Conservation (phyloP, 805 yeast genomes). For the Ogataea zsoltii region DNA sequence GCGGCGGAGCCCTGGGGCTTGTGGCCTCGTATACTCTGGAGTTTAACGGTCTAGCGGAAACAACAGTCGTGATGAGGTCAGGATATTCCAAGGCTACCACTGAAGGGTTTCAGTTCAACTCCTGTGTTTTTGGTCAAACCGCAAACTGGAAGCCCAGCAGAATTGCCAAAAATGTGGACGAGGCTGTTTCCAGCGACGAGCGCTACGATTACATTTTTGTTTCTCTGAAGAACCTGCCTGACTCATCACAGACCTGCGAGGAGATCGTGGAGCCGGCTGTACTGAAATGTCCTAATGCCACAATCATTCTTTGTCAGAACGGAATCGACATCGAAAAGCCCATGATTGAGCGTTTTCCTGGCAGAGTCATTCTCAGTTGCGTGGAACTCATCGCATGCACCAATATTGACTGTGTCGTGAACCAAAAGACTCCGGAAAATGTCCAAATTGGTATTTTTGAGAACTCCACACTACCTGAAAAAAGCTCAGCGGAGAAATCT, state of each 20-base stretch:
- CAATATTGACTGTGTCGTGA: conserved; percentile 27
- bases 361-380: conserved; percentile 36
- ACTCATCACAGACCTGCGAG: conserved; percentile 43
- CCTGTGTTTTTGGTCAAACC: conserved; percentile 59
- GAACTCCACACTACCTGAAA: conserved; percentile 27
- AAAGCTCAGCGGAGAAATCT: conserved; percentile 19
- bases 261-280: conserved; percentile 42
- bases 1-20: conserved; percentile 84
- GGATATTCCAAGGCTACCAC: conserved; percentile 53
- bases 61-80: conserved; percentile 62
- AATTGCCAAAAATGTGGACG: conserved; percentile 41
- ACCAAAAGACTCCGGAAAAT: conserved; percentile 35
- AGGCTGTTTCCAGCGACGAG: conserved; percentile 40
- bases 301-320: conserved; percentile 39
- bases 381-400: conserved; percentile 38
- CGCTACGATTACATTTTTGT: conserved; percentile 57
- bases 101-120: conserved; percentile 58
- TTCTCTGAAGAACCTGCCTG: conserved; percentile 64
- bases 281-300: conserved; percentile 24
- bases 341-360: conserved; percentile 34
- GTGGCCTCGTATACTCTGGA: conserved; percentile 68
- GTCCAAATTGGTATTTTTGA: conserved; percentile 36
- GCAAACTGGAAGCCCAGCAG: conserved; percentile 56
- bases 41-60: conserved; percentile 43
- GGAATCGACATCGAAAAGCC: conserved; percentile 43